These are phyloP conservation scores for Nothophytophthora sp. DNA, from an alignment of 352 stramenopile genomes.

Conservation along the genomic window DNA sequence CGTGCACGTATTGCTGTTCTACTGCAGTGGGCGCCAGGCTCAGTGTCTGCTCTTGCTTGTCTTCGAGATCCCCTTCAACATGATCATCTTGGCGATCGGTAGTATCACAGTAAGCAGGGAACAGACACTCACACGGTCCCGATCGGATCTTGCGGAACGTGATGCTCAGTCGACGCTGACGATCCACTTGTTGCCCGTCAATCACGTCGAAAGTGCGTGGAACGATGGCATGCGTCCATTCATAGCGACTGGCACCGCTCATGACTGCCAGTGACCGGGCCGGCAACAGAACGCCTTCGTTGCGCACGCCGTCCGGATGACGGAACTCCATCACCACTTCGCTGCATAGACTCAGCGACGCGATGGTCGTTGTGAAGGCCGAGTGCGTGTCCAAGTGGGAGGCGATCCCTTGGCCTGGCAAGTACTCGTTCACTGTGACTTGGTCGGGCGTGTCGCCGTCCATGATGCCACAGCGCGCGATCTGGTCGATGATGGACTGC, in stretches of 20 bases:
- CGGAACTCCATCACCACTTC: conserved; percentile 89
- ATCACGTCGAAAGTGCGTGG: conserved; percentile 86
- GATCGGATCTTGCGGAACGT: conserved; percentile 88
- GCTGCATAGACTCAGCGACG: conserved; percentile 73
- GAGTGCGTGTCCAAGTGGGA: conserved; percentile 90
- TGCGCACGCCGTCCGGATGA: conserved; percentile 49
- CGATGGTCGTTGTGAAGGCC: conserved; percentile 84
- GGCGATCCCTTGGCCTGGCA: conserved; percentile 87
- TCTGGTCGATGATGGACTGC: conserved; percentile 47
- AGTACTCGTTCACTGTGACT: conserved; percentile 91
- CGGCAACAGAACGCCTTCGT: conserved; percentile 68
- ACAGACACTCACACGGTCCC: conserved; percentile 67
- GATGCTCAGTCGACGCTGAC: conserved; percentile 76
- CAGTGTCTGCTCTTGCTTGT: conserved; percentile 1
- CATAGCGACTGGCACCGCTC: conserved; percentile 82
- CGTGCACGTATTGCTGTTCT: conserved; percentile 84
- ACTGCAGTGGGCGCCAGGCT: conserved; percentile 52
- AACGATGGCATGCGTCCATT: conserved; percentile 88
- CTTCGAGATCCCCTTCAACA: conserved; percentile 1
- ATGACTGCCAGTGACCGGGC: conserved; percentile 83
- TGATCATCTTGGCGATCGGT: conserved; percentile 9
- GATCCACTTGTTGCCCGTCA: conserved; percentile 63
- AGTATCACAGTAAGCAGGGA: conserved; percentile 71
- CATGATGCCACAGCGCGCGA: conserved; percentile 56
- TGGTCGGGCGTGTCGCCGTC: conserved; percentile 60